Conservation (phyloP, 108 stramenopile genomes). For the Chaetoceros muelleri region DNA sequence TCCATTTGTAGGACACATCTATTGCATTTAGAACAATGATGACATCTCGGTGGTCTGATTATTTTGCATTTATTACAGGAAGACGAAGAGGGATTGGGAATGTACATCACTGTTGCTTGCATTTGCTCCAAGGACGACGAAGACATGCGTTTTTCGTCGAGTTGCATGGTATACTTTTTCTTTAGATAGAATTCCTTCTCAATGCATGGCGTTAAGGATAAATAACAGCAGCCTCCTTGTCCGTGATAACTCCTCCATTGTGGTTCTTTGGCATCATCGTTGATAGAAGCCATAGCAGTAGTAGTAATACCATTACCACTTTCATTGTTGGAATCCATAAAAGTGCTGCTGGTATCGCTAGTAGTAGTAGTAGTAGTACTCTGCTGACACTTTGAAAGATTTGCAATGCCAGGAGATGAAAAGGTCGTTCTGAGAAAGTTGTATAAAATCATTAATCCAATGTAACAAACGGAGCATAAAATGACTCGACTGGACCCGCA, state of each 20-base stretch:
- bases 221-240: constrained; percentile 32
- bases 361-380: background rate
- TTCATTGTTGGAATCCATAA: background rate
- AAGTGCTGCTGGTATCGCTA: background rate
- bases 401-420: constrained; percentile 55
- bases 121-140: background rate
- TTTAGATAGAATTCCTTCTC: constrained; percentile 16
- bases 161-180: constrained; percentile 8
- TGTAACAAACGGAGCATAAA: constrained; percentile 31
- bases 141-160: background rate
- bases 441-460: constrained; percentile 47
- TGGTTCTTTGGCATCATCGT: background rate
- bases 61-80: constrained; percentile 50
- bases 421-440: constrained; percentile 37
- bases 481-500: background rate
- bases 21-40: constrained; percentile 62
- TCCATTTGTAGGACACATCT: constrained; percentile 79
- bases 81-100: constrained; percentile 28
- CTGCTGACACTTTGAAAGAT: constrained; percentile 3
- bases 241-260: constrained; percentile 21
- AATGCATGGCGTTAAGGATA: constrained; percentile 11
- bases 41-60: constrained; percentile 59
- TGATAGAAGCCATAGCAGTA: background rate
- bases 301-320: background rate
- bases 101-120: constrained; percentile 6